Percentiles rank a stretch among this genome's conserved stretches.
These are phyloP conservation scores for Paulownia fortunei DNA, from an alignment of 257 asterid genomes.

Conservation along the genomic window DNA sequence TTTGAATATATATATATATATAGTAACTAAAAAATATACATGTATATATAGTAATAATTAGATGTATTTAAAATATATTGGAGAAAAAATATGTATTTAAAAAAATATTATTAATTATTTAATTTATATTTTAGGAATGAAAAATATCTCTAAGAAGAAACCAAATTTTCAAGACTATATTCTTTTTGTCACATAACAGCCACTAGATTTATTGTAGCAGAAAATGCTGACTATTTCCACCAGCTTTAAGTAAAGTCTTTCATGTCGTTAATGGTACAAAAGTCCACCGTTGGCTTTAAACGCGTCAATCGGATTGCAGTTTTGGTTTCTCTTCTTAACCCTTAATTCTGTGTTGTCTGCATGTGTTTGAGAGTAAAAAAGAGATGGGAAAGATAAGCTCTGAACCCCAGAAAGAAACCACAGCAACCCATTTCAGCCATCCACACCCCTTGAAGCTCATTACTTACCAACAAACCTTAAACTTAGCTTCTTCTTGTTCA, in stretches of 20 bases:
- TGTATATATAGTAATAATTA: too few species aligned
- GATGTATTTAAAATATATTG: too few species aligned
- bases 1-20: too few species aligned
- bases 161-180: too few species aligned
- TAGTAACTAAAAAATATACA: too few species aligned
- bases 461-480: conserved; percentile 9
- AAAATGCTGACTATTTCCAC: neutral
- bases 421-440: conserved; percentile 49
- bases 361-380: neutral
- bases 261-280: too few species aligned
- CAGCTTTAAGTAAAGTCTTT: neutral
- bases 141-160: too few species aligned
- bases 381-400: conserved; percentile 34
- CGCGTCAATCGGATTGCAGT: neutral
- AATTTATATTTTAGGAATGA: too few species aligned
- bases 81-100: too few species aligned
- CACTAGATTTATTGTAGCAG: neutral
- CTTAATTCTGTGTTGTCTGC: neutral
- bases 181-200: neutral
- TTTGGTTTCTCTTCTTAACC: neutral
- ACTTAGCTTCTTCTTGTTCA: conserved; percentile 44
- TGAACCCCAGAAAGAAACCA: conserved; percentile 26
- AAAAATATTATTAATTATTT: too few species aligned
- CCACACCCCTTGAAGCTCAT: conserved; percentile 43
- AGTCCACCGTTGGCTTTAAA: neutral